These are phyloP conservation scores for Fonsecaea pugnacius DNA, from an alignment of 2,329 filamentous ascomycete genomes.

Conservation along the genomic window DNA sequence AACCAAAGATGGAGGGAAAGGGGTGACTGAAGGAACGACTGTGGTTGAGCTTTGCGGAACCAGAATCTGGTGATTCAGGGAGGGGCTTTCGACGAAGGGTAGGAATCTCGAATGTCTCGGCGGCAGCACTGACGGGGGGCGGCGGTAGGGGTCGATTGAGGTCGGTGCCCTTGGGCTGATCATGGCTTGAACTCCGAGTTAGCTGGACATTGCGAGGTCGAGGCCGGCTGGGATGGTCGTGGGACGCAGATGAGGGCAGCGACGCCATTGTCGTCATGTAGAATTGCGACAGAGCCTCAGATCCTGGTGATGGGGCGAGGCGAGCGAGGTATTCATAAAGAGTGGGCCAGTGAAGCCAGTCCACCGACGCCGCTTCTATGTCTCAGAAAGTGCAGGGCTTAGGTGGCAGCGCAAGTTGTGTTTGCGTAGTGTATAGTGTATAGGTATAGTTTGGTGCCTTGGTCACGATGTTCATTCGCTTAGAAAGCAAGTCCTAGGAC, in stretches of 20 bases:
- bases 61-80: conserved; percentile 25
- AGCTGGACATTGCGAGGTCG: conserved; percentile 26
- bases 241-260: conserved; percentile 22
- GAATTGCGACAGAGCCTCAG: conserved; percentile 10
- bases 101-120: conserved; percentile 39
- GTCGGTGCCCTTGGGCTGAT: conserved; percentile 25
- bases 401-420: conserved; percentile 7
- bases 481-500: conserved; percentile 7
- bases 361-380: conserved; percentile 13
- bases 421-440: conserved; percentile 11
- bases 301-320: conserved; percentile 6
- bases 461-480: conserved; percentile 7
- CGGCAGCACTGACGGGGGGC: conserved; percentile 29
- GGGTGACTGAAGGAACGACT: conserved; percentile 78
- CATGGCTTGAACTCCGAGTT: conserved; percentile 16
- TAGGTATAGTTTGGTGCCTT: neutral
- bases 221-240: conserved; percentile 20
- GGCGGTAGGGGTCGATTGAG: conserved; percentile 35
- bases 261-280: conserved; percentile 29
- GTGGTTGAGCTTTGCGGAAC: conserved; percentile 48
- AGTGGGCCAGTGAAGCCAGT: conserved; percentile 16
- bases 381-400: conserved; percentile 14
- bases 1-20: conserved; percentile 71
- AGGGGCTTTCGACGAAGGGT: conserved; percentile 34
- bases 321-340: conserved; percentile 22